Conservation (phyloP, 1,139 yeast species). For the Yamadazyma atmosphaerica region DNA sequence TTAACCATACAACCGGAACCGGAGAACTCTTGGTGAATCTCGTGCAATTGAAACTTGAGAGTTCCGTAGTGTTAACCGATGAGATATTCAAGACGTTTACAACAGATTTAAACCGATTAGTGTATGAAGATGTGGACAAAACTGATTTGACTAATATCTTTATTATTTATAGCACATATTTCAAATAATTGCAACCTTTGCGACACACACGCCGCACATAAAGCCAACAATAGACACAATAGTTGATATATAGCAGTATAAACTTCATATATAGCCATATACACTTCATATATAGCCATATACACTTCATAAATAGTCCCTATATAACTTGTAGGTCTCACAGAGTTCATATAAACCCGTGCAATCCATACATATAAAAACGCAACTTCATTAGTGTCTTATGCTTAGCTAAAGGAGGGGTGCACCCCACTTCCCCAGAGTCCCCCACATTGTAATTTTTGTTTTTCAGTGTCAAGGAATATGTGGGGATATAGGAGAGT, state of each 20-base stretch:
- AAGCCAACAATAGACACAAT: too few species aligned
- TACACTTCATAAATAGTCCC: too few species aligned
- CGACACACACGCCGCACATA: too few species aligned
- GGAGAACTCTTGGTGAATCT: constrained; percentile 61
- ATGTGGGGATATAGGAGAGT: not conserved
- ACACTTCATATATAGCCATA: too few species aligned
- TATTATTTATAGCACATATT: constrained; percentile 12
- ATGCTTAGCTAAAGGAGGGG: constrained; percentile 3
- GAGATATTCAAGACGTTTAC: constrained; percentile 13
- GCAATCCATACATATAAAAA: too few species aligned
- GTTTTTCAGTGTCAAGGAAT: constrained; percentile 1
- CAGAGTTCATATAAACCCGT: too few species aligned
- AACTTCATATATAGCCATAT: too few species aligned
- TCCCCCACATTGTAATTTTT: constrained; percentile 4
- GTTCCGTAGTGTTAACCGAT: constrained; percentile 32
- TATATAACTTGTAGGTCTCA: too few species aligned
- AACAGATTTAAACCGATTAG: constrained; percentile 12
- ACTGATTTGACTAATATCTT: constrained; percentile 10
- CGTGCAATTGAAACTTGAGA: constrained; percentile 51
- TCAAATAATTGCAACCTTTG: constrained; percentile 6
- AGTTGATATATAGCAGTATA: too few species aligned
- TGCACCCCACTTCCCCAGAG: constrained; percentile 1
- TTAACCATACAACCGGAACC: constrained; percentile 29
- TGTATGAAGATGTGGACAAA: constrained; percentile 10
- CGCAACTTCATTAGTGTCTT: too few species aligned